Percentiles rank a stretch among this genome's conserved stretches.
Conservation (phyloP, 169 alveolate species). For the Eimeria acervulina region DNA sequence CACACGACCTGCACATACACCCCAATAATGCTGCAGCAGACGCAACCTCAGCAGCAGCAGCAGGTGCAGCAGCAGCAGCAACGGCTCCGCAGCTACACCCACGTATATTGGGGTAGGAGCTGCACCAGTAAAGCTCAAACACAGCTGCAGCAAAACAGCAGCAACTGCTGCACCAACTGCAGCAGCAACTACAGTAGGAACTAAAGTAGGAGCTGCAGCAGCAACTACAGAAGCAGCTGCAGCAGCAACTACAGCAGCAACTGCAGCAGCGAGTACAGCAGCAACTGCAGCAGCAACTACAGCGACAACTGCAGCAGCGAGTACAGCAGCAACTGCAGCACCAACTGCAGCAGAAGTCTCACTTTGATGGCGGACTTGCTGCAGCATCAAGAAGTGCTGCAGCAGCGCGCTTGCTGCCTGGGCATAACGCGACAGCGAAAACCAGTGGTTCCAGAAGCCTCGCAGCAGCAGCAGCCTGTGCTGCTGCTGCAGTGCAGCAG, state of each 20-base stretch:
- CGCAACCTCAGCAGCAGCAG: not conserved
- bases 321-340: slow-evolving; percentile 6
- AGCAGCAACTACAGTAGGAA: not conserved
- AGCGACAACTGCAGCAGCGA: not conserved
- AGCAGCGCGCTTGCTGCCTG: slow-evolving; percentile 55
- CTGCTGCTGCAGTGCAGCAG: slow-evolving; percentile 40
- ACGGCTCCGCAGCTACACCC: too few species aligned
- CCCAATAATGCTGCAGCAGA: slow-evolving; percentile 21
- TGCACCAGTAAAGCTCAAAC: too few species aligned
- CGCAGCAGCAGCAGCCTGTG: slow-evolving; percentile 62
- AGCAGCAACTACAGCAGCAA: not conserved
- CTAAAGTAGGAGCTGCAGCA: not conserved
- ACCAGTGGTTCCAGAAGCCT: slow-evolving; percentile 27
- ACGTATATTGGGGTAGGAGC: too few species aligned
- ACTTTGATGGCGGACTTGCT: not conserved
- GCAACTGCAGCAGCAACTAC: not conserved
- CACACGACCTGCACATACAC: slow-evolving; percentile 45
- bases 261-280: not conserved
- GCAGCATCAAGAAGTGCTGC: slow-evolving; percentile 72
- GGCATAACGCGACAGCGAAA: slow-evolving; percentile 6
- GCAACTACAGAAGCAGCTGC: not conserved
- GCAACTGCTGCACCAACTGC: not conserved
- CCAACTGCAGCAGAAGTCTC: not conserved
- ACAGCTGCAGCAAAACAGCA: not conserved
- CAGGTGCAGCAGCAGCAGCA: not conserved